phyloP scores from a whole-genome alignment of 352 stramenopile genomes.

The Phytophthora hybrid region DNA sequence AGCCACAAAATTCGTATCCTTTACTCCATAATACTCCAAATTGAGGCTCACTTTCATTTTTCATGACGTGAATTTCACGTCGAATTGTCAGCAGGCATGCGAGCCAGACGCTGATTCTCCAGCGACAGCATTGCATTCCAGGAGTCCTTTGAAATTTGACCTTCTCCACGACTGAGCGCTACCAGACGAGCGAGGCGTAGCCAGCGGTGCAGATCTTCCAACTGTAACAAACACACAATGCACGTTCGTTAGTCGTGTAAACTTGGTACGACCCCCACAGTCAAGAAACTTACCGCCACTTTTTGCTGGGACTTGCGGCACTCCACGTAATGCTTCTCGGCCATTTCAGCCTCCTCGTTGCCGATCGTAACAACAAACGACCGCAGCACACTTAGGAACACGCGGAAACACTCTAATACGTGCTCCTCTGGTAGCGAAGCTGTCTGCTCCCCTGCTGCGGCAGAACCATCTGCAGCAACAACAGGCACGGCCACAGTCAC shows the following conservation, averaged over 20 bases:
- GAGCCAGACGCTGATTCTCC: slow-evolving; percentile 54
- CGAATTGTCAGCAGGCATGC: slow-evolving; percentile 22
- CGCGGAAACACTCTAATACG: slow-evolving; percentile 69
- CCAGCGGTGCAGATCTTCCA: slow-evolving; percentile 84
- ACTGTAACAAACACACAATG: slow-evolving; percentile 38
- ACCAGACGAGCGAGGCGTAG: slow-evolving; percentile 75
- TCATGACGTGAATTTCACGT: slow-evolving; percentile 17
- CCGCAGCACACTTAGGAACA: slow-evolving; percentile 71
- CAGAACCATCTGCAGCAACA: slow-evolving; percentile 3
- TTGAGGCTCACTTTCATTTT: slow-evolving; percentile 21
- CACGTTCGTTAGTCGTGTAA: neutral
- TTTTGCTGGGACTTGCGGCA: slow-evolving; percentile 74
- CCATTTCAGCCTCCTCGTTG: slow-evolving; percentile 79
- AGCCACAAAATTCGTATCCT: slow-evolving; percentile 14
- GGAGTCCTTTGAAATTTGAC: slow-evolving; percentile 46
- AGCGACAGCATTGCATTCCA: slow-evolving; percentile 75
- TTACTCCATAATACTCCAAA: slow-evolving; percentile 23
- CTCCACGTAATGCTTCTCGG: slow-evolving; percentile 83
- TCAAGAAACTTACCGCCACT: slow-evolving; percentile 61
- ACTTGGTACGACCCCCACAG: neutral
- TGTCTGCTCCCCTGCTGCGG: neutral
- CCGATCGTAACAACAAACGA: slow-evolving; percentile 63
- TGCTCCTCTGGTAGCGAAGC: slow-evolving; percentile 21
- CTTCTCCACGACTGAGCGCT: slow-evolving; percentile 70
- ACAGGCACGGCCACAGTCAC: slow-evolving; percentile 66